Evolutionary conservation across 2,329 filamentous ascomycete species (phyloP).

Genomic region (Pyrenochaeta sp.): DNA sequence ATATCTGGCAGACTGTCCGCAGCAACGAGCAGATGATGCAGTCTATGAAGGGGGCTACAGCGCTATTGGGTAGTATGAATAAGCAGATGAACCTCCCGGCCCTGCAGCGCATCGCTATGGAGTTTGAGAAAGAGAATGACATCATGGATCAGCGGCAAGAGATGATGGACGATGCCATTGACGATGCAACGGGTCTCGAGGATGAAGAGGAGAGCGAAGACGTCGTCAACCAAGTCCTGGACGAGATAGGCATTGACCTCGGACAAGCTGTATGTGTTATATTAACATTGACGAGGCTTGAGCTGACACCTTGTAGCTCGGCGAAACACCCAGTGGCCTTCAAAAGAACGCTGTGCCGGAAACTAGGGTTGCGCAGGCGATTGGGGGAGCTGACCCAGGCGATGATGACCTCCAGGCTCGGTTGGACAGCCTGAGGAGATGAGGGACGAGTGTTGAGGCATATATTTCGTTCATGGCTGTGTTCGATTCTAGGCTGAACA

Average conservation of each 20-base stretch:
- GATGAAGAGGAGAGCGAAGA: conserved; percentile 97
- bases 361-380: conserved; percentile 82
- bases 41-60: conserved; percentile 97
- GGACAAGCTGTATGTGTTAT: conserved; percentile 76
- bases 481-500: background rate
- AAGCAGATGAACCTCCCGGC: conserved; percentile 96
- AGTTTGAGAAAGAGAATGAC: conserved; percentile 98
- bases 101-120: conserved; percentile 95
- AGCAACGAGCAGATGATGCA: conserved; percentile 99
- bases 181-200: conserved; percentile 90
- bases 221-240: conserved; percentile 93
- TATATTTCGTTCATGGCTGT: background rate
- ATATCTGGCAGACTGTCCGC: conserved; percentile 77
- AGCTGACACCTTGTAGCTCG: conserved; percentile 68
- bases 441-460: conserved; percentile 12
- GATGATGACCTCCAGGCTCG: conserved; percentile 95
- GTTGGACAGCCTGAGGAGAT: conserved; percentile 81
- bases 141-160: conserved; percentile 99
- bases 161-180: conserved; percentile 99
- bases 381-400: conserved; percentile 77
- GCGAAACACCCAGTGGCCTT: conserved; percentile 86
- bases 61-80: conserved; percentile 95
- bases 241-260: conserved; percentile 95
- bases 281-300: background rate
- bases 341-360: conserved; percentile 78